A percentile compares a stretch with the other conserved stretches of the same genome.
Evolutionary conservation across 129 eudicot genomes (phyloP).

Genomic region (Rutidosis leptorrhynchoides): DNA sequence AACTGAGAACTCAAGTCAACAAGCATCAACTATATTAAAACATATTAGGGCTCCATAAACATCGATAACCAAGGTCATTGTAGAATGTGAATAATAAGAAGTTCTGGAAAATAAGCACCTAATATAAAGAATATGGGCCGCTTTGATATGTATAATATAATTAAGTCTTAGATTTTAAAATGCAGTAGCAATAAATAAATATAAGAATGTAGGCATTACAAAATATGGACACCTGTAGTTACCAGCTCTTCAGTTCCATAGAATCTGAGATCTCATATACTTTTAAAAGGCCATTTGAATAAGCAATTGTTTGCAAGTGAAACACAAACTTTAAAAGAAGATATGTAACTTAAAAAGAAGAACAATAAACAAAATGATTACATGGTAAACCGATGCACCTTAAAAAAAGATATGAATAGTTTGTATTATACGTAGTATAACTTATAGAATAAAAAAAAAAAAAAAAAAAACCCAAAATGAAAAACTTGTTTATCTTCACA

Average conservation of each 20-base stretch:
- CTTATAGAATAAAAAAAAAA: background rate
- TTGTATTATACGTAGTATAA: slow-evolving; percentile 8
- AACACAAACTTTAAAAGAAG: background rate
- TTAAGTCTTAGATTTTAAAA: background rate
- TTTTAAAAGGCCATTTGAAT: slow-evolving; percentile 74
- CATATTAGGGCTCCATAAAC: background rate
- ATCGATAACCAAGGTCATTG: background rate
- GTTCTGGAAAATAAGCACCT: background rate
- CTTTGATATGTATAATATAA: background rate
- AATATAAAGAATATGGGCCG: background rate
- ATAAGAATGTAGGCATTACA: no score
- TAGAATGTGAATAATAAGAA: background rate
- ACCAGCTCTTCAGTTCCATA: slow-evolving; percentile 80
- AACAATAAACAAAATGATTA: background rate
- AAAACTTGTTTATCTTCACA: background rate
- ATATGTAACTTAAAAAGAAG: slow-evolving; percentile 6
- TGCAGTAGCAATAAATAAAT: no score
- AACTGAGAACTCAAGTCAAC: no score
- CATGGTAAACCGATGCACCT: background rate
- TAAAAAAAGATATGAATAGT: slow-evolving; percentile 7
- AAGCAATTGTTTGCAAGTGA: slow-evolving; percentile 59
- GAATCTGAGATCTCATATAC: slow-evolving; percentile 79
- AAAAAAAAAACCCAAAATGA: no score
- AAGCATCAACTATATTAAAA: no score
- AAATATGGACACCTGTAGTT: slow-evolving; percentile 69